These are phyloP conservation scores for Camelina laxa DNA, from an alignment of 345 rosid genomes.

Conservation along the genomic window DNA sequence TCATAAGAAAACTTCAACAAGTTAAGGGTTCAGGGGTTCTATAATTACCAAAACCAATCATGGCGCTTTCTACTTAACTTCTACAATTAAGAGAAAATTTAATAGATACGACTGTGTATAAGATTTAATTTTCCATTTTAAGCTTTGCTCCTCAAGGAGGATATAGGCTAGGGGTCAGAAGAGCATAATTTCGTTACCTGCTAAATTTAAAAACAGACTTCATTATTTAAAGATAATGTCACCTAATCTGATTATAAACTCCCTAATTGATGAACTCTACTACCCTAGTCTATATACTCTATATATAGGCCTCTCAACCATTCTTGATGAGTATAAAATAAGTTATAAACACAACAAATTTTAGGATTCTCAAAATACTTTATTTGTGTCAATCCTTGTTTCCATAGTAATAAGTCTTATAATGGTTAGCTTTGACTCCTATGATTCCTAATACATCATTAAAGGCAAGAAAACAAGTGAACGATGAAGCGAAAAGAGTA, in stretches of 20 bases:
- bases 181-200: slow-evolving; percentile 31
- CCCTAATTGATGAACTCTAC: slow-evolving; percentile 15
- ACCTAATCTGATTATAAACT: slow-evolving; percentile 24
- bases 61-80: slow-evolving; percentile 2
- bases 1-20: slow-evolving; percentile 2
- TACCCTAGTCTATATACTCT: too few species aligned
- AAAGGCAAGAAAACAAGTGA: slow-evolving; percentile 20
- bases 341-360: slow-evolving; percentile 14
- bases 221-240: neutral
- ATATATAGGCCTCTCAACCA: slow-evolving; percentile 14
- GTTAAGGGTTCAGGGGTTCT: neutral
- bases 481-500: slow-evolving; percentile 29
- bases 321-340: neutral
- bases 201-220: neutral
- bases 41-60: neutral
- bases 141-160: neutral
- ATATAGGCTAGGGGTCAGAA: slow-evolving; percentile 12
- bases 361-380: slow-evolving; percentile 25
- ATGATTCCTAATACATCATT: slow-evolving; percentile 12
- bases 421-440: slow-evolving; percentile 24
- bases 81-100: neutral
- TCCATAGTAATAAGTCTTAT: slow-evolving; percentile 25
- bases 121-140: neutral
- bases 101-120: neutral
- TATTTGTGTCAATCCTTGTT: slow-evolving; percentile 3